A percentile compares a stretch with the other conserved stretches of the same genome.
These are phyloP conservation scores for Zymoseptoria tritici DNA, from an alignment of 2,329 filamentous ascomycete genomes.

Conservation along the genomic window DNA sequence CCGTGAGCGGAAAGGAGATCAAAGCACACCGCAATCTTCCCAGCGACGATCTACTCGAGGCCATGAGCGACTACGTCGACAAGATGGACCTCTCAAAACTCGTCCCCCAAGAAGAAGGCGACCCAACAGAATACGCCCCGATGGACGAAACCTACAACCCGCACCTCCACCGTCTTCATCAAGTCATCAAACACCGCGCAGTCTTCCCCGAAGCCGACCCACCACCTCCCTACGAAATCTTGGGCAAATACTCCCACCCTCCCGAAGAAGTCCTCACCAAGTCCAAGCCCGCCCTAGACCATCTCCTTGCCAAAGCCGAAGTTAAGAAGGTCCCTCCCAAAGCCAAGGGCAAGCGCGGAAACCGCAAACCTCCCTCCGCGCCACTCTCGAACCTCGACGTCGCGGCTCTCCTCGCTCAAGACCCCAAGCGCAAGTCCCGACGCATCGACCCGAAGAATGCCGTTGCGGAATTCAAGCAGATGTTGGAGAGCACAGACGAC, in stretches of 20 bases:
- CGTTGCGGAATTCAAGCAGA: constrained; percentile 83
- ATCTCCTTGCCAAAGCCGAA: constrained; percentile 61
- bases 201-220: constrained; percentile 61
- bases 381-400: constrained; percentile 87
- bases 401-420: constrained; percentile 64
- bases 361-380: constrained; percentile 56
- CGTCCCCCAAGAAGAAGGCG: constrained; percentile 64
- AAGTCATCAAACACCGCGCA: constrained; percentile 76
- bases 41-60: constrained; percentile 60
- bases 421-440: constrained; percentile 37
- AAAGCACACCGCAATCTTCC: constrained; percentile 81
- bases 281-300: constrained; percentile 51
- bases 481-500: constrained; percentile 53
- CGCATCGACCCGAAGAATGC: constrained; percentile 64
- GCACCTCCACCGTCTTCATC: constrained; percentile 77
- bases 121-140: constrained; percentile 60
- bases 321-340: constrained; percentile 60
- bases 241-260: constrained; percentile 67
- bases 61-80: constrained; percentile 90
- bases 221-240: constrained; percentile 53
- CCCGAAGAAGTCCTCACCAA: constrained; percentile 58
- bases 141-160: constrained; percentile 81
- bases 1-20: constrained; percentile 72
- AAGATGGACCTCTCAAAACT: constrained; percentile 77
- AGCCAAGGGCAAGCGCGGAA: constrained; percentile 50